phyloP scores from a whole-genome alignment of 2,329 filamentous ascomycete species.

The Pseudogymnoascus sp. region DNA sequence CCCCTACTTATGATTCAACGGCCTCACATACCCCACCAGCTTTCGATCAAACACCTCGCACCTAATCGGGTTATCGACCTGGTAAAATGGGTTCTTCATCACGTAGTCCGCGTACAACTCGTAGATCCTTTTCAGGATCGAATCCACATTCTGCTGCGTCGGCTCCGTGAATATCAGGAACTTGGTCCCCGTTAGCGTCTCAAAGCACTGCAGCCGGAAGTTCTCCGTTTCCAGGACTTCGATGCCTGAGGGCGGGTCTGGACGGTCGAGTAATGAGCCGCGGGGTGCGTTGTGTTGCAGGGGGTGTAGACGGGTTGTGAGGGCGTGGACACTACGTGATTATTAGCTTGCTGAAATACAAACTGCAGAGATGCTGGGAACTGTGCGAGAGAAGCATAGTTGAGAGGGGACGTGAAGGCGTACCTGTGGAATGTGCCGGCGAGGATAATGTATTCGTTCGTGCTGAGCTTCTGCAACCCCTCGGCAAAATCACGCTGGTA shows the following conservation, averaged over 20 bases:
- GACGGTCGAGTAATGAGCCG: slow-evolving; percentile 29
- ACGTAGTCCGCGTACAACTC: slow-evolving; percentile 95
- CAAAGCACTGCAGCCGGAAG: slow-evolving; percentile 94
- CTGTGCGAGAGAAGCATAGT: not conserved
- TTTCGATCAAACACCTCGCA: slow-evolving; percentile 93
- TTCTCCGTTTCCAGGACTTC: slow-evolving; percentile 91
- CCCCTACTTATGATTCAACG: slow-evolving; percentile 53
- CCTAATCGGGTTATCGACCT: slow-evolving; percentile 91
- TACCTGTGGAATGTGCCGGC: slow-evolving; percentile 96
- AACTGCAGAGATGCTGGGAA: not conserved
- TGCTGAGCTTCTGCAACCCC: slow-evolving; percentile 76
- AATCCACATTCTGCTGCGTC: slow-evolving; percentile 68
- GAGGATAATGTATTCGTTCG: slow-evolving; percentile 94
- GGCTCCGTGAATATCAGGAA: slow-evolving; percentile 92
- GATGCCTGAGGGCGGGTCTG: slow-evolving; percentile 64
- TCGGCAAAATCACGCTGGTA: slow-evolving; percentile 93
- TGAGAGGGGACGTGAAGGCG: slow-evolving; percentile 23
- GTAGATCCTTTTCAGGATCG: slow-evolving; percentile 76
- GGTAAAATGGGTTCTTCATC: slow-evolving; percentile 99
- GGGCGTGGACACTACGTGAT: slow-evolving; percentile 53
- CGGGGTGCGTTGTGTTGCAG: slow-evolving; percentile 52
- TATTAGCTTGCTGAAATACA: slow-evolving; percentile 10
- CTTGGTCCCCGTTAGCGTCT: slow-evolving; percentile 87
- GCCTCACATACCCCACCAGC: slow-evolving; percentile 69
- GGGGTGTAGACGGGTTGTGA: slow-evolving; percentile 56